Evolutionary conservation across 139 green algal genomes (phyloP), one percentile per base, ranked within the genome.

Genomic region (Tetradesmus obliquus): DNA sequence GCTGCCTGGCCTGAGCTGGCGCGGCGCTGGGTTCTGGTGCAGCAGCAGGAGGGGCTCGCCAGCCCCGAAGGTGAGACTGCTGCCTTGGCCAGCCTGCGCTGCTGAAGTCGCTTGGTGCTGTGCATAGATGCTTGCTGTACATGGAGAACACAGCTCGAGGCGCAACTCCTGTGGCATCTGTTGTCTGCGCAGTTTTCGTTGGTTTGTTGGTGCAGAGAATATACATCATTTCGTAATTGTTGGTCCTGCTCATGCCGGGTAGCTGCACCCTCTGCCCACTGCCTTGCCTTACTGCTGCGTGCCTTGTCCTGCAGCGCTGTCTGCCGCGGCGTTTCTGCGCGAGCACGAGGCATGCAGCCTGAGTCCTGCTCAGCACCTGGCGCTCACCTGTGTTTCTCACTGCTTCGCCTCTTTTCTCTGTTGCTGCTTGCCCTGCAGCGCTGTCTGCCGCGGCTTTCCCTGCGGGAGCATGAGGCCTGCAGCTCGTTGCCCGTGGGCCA

Each of bases 361-460:
- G 66, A 82, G 17, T 5, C 62, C 91, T 24, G 20, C 74, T 45
- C 83, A 93, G 88, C 80, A 91, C 54, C 60, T 92, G 51, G 82
- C 89, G 19, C 82, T 90, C n/a, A n/a, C n/a, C n/a, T n/a, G n/a
- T n/a, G n/a, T n/a, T n/a, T n/a, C n/a, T n/a, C n/a, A n/a, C n/a
- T n/a, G n/a, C n/a, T n/a, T n/a, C n/a, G n/a, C n/a, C n/a, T n/a
- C n/a, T n/a, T n/a, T n/a, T n/a, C n/a, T n/a, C n/a, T n/a, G n/a
- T n/a, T 72, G 51, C 15, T 24, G 45, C 80, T 62, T 85, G 80
- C 13, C 45, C 54, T 84, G 20, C 86, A 90, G 86, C 86, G 9
- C 19, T 83, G 51, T 15, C 51, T 55, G 86, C 76, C 71, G 86
- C 71, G 2, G 3, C 55, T 13, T 72, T 90, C n/a, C 86, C 86